phyloP scores from a whole-genome alignment of 2,329 filamentous ascomycete species.

The Periconia macrospinosa region DNA sequence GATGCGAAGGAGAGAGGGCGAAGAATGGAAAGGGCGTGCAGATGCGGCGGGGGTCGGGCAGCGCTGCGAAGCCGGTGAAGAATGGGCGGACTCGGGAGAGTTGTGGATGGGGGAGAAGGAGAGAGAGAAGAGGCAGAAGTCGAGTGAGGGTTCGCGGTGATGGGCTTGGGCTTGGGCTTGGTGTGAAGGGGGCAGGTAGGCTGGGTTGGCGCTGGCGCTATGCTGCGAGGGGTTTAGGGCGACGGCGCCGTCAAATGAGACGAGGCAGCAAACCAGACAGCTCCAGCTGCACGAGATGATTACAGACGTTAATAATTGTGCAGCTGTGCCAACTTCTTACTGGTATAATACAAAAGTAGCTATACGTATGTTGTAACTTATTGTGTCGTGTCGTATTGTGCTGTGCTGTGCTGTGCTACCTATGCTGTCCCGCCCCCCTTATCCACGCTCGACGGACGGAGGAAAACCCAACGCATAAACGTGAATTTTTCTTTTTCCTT shows the following conservation, averaged over 20 bases:
- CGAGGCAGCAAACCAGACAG: neutral
- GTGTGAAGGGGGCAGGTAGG: neutral
- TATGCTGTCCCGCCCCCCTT: too few species aligned
- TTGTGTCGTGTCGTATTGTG: too few species aligned
- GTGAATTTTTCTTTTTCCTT: too few species aligned
- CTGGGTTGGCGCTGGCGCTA: neutral
- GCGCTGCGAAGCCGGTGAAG: neutral
- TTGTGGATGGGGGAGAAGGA: neutral
- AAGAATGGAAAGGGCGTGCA: neutral
- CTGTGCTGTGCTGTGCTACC: too few species aligned
- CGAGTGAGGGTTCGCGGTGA: neutral
- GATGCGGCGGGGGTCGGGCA: neutral
- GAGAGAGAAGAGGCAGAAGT: neutral
- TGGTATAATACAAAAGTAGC: too few species aligned
- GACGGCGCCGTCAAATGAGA: neutral
- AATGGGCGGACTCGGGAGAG: neutral
- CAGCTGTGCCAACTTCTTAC: too few species aligned
- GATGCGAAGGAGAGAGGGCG: conserved; percentile 2
- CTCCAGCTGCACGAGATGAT: neutral
- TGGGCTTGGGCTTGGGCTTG: neutral
- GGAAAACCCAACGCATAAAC: too few species aligned
- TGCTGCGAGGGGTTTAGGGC: neutral
- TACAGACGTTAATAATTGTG: neutral
- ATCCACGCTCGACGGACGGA: too few species aligned
- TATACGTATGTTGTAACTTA: too few species aligned